Percentiles rank a stretch among this genome's conserved stretches.
Conservation (phyloP, 768 basidiomycete species). For the Boletus eberwhitei region DNA sequence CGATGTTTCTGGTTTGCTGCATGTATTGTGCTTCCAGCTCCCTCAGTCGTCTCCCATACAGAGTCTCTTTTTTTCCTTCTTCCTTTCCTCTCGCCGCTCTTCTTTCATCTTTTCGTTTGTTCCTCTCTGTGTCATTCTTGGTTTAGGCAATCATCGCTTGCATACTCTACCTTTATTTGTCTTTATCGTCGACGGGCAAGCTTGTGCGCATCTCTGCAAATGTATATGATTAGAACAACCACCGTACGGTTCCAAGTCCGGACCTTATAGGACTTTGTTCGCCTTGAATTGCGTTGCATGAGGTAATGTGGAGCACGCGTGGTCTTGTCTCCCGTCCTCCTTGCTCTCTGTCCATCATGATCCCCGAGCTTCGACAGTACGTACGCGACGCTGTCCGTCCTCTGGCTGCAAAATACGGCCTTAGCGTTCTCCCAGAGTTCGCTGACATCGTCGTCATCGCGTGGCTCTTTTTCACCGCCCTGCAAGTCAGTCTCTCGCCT, state of each 20-base stretch:
- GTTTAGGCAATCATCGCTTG: slow-evolving; percentile 15
- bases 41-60: slow-evolving; percentile 5
- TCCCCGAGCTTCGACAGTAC: slow-evolving; percentile 27
- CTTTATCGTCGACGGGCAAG: slow-evolving; percentile 29
- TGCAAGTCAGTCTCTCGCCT: slow-evolving; percentile 61
- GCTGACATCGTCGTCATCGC: slow-evolving; percentile 53
- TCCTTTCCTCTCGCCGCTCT: background rate
- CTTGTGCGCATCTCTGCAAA: slow-evolving; percentile 26
- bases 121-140: slow-evolving; percentile 13
- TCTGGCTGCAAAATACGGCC: slow-evolving; percentile 37
- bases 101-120: slow-evolving; percentile 2
- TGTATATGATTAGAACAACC: slow-evolving; percentile 28
- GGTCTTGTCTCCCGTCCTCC: background rate
- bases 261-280: slow-evolving; percentile 11
- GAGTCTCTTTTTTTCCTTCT: background rate
- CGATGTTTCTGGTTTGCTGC: slow-evolving; percentile 25
- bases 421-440: slow-evolving; percentile 53
- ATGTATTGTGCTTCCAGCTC: slow-evolving; percentile 20
- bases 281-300: slow-evolving; percentile 1
- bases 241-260: background rate
- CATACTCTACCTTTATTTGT: slow-evolving; percentile 34
- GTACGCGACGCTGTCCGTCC: slow-evolving; percentile 31
- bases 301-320: slow-evolving; percentile 12
- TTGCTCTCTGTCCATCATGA: slow-evolving; percentile 17
- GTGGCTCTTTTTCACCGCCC: slow-evolving; percentile 52